Percentiles rank a stretch among this genome's conserved stretches.
Conservation (phyloP, 805 yeast genomes). For the Ogataea wickerhamii region DNA sequence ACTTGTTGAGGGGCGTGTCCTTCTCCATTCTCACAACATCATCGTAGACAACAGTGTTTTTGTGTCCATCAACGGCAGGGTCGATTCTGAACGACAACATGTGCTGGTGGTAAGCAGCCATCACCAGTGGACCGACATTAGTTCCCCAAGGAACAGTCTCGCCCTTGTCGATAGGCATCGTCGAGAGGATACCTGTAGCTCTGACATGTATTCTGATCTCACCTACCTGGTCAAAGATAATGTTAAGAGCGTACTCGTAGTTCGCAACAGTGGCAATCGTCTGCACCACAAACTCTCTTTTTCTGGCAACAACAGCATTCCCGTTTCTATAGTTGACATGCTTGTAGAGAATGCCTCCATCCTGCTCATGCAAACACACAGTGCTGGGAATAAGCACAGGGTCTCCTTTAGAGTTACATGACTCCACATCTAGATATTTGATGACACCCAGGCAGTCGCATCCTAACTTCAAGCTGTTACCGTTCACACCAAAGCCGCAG, state of each 20-base stretch:
- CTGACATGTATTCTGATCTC: slow-evolving; percentile 73
- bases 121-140: slow-evolving; percentile 70
- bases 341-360: slow-evolving; percentile 71
- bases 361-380: slow-evolving; percentile 79
- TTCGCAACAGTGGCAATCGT: slow-evolving; percentile 82
- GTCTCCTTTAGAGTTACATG: slow-evolving; percentile 55
- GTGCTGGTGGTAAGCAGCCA: slow-evolving; percentile 86
- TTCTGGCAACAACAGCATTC: slow-evolving; percentile 66
- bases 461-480: slow-evolving; percentile 65
- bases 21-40: slow-evolving; percentile 62
- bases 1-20: slow-evolving; percentile 54
- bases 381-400: slow-evolving; percentile 63
- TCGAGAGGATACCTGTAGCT: slow-evolving; percentile 84
- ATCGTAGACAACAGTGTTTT: slow-evolving; percentile 68
- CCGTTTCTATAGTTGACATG: slow-evolving; percentile 77
- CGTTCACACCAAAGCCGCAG: slow-evolving; percentile 75
- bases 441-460: slow-evolving; percentile 83
- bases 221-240: slow-evolving; percentile 74
- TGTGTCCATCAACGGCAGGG: slow-evolving; percentile 78
- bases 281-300: slow-evolving; percentile 76
- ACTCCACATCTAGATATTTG: slow-evolving; percentile 63
- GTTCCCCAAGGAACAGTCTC: slow-evolving; percentile 71
- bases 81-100: slow-evolving; percentile 75
- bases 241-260: slow-evolving; percentile 73
- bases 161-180: slow-evolving; percentile 76